A percentile compares a stretch with the other conserved stretches of the same genome.
Conservation (phyloP, 108 stramenopile genomes). For the Cylindrotheca closterium region DNA sequence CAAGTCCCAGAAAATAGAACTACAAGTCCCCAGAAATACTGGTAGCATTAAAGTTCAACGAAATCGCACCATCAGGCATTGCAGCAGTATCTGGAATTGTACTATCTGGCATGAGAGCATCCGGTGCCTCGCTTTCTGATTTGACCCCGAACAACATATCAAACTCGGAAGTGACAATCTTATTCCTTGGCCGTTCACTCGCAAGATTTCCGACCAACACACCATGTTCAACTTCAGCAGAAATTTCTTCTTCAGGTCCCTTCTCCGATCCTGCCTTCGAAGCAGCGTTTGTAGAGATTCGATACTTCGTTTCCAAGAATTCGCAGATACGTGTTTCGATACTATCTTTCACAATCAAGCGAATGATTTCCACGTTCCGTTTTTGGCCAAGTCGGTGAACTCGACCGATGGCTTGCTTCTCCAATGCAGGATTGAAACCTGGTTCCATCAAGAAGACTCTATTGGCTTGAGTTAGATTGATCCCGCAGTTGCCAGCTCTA, state of each 20-base stretch:
- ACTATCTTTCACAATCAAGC: conserved; percentile 28
- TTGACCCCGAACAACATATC: conserved; percentile 36
- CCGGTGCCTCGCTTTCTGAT: too few relatives aligned
- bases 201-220: not conserved
- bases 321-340: conserved; percentile 31
- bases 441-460: conserved; percentile 72
- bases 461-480: conserved; percentile 63
- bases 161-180: conserved; percentile 29
- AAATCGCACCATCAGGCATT: too few relatives aligned
- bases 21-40: too few relatives aligned
- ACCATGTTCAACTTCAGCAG: too few relatives aligned
- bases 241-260: too few relatives aligned
- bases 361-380: conserved; percentile 28
- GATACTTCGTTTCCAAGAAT: conserved; percentile 37
- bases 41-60: too few relatives aligned
- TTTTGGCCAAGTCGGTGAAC: conserved; percentile 60
- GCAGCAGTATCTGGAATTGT: too few relatives aligned
- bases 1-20: too few relatives aligned
- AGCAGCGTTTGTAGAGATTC: not conserved
- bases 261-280: not conserved
- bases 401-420: conserved; percentile 66
- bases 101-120: too few relatives aligned
- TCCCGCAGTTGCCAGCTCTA: conserved; percentile 50
- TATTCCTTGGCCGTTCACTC: not conserved
- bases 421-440: conserved; percentile 46